These are phyloP conservation scores for Neofusicoccum cordaticola DNA, from an alignment of 2,329 filamentous ascomycete species.

Conservation along the genomic window DNA sequence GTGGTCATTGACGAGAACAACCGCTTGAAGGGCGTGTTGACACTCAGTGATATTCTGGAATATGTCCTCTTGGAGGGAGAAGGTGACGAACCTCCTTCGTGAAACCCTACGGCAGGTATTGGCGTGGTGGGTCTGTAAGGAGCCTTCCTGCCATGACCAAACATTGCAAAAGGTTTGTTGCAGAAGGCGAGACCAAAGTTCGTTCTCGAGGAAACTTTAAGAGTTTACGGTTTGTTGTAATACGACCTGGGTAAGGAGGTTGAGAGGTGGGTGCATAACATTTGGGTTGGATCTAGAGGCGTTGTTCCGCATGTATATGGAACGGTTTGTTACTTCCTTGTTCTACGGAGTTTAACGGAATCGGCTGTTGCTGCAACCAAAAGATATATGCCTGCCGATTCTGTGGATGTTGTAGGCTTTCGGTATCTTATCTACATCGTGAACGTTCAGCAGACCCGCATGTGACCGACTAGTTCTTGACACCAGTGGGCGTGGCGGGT, in stretches of 20 bases:
- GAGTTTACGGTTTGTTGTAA: conserved; percentile 2
- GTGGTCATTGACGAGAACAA: conserved; percentile 90
- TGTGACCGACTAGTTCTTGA: not conserved
- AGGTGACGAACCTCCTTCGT: conserved; percentile 44
- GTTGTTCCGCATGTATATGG: conserved; percentile 6
- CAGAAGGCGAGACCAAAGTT: not conserved
- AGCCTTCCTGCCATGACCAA: not conserved
- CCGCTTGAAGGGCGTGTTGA: conserved; percentile 83
- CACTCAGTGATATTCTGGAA: conserved; percentile 91
- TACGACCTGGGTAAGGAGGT: not conserved
- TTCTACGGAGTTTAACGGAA: not conserved
- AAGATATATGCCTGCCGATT: not conserved
- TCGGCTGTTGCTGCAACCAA: not conserved
- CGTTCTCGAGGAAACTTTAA: not conserved
- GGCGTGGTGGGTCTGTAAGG: too few species aligned
- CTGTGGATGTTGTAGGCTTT: not conserved
- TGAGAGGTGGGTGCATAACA: conserved; percentile 1
- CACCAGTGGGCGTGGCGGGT: not conserved
- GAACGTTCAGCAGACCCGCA: not conserved
- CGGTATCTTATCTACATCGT: not conserved
- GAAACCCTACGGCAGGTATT: not conserved
- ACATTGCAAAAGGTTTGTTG: not conserved
- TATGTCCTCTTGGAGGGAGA: conserved; percentile 85
- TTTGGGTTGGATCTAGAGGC: conserved; percentile 8
- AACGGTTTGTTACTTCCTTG: not conserved